Percentiles rank a stretch among this genome's conserved stretches.
Conservation (phyloP, 2,329 filamentous ascomycete species). For the Curvularia sp. region DNA sequence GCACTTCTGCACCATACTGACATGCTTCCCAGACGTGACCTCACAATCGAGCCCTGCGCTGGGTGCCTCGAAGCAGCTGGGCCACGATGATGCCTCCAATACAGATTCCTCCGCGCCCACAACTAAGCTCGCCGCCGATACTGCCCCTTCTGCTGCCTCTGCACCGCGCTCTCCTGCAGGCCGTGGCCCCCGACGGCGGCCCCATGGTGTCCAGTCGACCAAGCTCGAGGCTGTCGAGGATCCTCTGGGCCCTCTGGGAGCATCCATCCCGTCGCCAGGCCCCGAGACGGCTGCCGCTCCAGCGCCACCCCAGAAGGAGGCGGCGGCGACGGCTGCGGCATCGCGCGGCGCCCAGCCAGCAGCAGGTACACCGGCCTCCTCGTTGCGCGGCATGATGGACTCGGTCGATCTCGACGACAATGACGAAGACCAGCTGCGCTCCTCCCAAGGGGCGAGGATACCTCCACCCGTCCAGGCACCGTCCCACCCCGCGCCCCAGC, state of each 20-base stretch:
- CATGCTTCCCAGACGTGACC: conserved; percentile 53
- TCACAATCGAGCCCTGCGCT: conserved; percentile 54
- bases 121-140: conserved; percentile 29
- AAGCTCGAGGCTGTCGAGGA: conserved; percentile 79
- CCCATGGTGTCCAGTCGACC: conserved; percentile 76
- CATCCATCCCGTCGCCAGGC: conserved; percentile 61
- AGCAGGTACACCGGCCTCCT: conserved; percentile 62
- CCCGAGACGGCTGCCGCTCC: conserved; percentile 72
- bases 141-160: conserved; percentile 49
- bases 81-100: conserved; percentile 45
- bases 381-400: conserved; percentile 64
- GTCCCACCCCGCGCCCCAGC: conserved; percentile 55
- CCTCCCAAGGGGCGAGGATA: conserved; percentile 64
- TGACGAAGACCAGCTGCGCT: conserved; percentile 54
- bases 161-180: conserved; percentile 58
- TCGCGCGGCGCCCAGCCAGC: conserved; percentile 55
- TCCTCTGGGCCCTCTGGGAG: conserved; percentile 78
- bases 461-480: conserved; percentile 69
- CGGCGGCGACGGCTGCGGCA: conserved; percentile 56
- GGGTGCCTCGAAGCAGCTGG: conserved; percentile 51
- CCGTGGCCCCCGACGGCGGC: conserved; percentile 62
- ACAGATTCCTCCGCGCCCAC: conserved; percentile 30
- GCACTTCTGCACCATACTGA: conserved; percentile 22
- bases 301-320: conserved; percentile 69
- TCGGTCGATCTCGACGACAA: conserved; percentile 76